These are phyloP conservation scores for Vigna mungo DNA, from an alignment of 306 rosid genomes.

Conservation along the genomic window DNA sequence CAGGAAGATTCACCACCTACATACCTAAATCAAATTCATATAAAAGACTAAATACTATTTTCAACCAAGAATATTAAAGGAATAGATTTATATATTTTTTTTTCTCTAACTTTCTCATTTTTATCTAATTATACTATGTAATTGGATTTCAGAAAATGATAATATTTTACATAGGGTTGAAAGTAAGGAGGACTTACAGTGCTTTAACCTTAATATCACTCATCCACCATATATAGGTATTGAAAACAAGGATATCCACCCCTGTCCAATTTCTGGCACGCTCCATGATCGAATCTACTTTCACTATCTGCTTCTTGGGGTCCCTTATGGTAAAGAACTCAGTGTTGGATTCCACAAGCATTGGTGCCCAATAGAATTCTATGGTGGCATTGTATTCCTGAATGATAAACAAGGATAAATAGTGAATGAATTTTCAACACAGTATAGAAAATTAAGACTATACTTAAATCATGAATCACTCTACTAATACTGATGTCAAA, in stretches of 20 bases:
- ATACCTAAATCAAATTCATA: too few species aligned
- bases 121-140: too few species aligned
- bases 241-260: constrained; percentile 80
- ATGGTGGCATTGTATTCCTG: constrained; percentile 76
- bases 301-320: constrained; percentile 71
- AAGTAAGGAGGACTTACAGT: constrained; percentile 49
- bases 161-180: background rate
- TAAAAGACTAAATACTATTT: too few species aligned
- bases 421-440: background rate
- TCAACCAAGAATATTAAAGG: too few species aligned
- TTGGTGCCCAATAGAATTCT: constrained; percentile 92
- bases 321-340: constrained; percentile 62
- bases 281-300: constrained; percentile 67
- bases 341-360: constrained; percentile 78
- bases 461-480: too few species aligned
- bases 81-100: too few species aligned
- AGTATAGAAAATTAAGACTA: background rate
- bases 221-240: constrained; percentile 90
- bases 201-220: constrained; percentile 63
- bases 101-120: too few species aligned
- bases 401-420: background rate
- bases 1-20: too few species aligned
- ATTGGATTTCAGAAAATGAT: background rate
- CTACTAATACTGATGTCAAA: too few species aligned
- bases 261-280: constrained; percentile 75